Evolutionary conservation across 768 basidiomycete genomes (phyloP), one percentile per base, ranked within the genome.

Genomic region (Russula brevipes): DNA sequence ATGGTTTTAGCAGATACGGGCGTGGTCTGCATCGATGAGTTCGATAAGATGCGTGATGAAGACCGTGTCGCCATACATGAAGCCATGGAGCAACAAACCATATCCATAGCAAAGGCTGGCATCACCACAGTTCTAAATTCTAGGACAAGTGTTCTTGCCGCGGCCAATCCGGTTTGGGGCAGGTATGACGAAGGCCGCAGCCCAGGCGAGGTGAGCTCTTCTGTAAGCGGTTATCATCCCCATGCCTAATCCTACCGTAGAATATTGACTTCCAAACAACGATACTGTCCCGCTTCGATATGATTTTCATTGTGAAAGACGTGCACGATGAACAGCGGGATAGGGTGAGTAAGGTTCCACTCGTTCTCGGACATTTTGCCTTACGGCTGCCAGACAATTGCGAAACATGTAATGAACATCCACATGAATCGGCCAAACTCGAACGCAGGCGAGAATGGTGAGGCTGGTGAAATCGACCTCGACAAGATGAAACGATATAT

Each of bases 71-170:
- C 97, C 0, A 98, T 98, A 63, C 97, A 98, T 75, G 97, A 98
- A 77, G 97, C 96, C 14, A 99, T 99, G 97, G 97, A 99, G 71
- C 97, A 99, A 72, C 96, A 98, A 71, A 99, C 97, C 0, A 98
- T 99, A 69, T 98, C 97, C 2, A 98, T 99, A 66, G 96, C 96
- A 17, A 98, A 99, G 73, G 97, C 97, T 4, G 97, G 96, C 65
- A 99, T 99, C 60, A 98, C 97, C 0, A 99, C 96, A 2, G 93
- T 98, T 6, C 77, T 99, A 11, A 99, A 99, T 75, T 95, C 94
- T 1, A 78, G 96, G 44, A 98, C 97, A 0, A 94, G 91, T 65
- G 96, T 98, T 4, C 82, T 99, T 47, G 96, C 96, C 1, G 96
- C 96, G 1, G 96, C 96, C 2, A 99, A 99, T 76, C 96, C 96